phyloP scores from a whole-genome alignment of 495 filamentous ascomycete species.

The Letharia columbiana region DNA sequence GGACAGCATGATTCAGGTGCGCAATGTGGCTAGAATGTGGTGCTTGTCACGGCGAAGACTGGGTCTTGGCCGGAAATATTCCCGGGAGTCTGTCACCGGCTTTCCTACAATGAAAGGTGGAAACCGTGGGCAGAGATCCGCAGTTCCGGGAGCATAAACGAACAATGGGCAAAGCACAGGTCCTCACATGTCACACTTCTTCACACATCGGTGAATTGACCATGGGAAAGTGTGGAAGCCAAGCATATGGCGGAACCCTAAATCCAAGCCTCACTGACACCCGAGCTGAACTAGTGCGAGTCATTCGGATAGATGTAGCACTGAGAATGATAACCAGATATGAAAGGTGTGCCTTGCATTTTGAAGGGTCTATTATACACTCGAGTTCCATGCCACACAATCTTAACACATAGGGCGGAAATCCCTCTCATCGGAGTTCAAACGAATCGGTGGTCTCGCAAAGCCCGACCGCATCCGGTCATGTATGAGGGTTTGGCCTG shows the following conservation, averaged over 20 bases:
- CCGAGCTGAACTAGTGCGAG: not conserved
- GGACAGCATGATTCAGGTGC: not conserved
- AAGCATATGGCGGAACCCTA: not conserved
- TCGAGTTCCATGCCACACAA: not conserved
- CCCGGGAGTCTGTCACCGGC: not conserved
- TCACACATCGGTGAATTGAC: not conserved
- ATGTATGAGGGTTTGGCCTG: not conserved
- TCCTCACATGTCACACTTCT: not conserved
- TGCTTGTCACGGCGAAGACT: not conserved
- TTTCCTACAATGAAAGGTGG: not conserved
- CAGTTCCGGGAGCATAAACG: not conserved
- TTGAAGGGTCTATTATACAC: not conserved
- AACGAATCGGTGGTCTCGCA: not conserved
- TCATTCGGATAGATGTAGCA: not conserved
- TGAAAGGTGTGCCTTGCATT: not conserved
- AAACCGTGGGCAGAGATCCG: not conserved
- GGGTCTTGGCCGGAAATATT: not conserved
- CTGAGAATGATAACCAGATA: not conserved
- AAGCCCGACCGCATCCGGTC: not conserved
- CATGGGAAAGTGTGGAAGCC: not conserved
- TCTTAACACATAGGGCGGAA: not conserved
- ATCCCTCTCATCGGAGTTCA: not conserved
- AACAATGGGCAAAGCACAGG: not conserved
- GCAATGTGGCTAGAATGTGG: not conserved
- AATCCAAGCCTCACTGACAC: not conserved